Base-by-base conservation (phyloP, 306 rosid genomes). In the Pyrus bretschneideri region DNA sequence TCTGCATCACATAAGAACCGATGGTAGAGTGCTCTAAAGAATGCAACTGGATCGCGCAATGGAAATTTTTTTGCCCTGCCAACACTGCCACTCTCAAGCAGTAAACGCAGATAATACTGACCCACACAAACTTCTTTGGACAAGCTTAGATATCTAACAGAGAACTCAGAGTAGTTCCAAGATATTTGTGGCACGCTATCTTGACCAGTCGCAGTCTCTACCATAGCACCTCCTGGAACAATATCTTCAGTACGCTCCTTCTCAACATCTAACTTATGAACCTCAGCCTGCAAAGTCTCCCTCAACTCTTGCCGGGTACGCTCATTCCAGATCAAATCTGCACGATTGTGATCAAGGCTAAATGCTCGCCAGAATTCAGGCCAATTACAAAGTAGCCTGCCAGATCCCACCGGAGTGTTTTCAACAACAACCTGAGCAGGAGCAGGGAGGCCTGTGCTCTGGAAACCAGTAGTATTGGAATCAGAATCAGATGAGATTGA, bases 351-450 rank as follows among this genome's bases (percentile, higher is more conserved):
- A 83, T 96, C 99, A 68, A 96, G 93, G 83, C 92, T 89, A 86
- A 96, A 96, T 62, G 98, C 98, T 73, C 93, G 82, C 99, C 99
- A 96, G 86, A 96, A 96, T 89, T 92, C 98, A 73, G 96, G 91
- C 99, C 99, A 96, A 79, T 96, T 96, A 82, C 93, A 91, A 44
- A 96, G 87, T 74, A 96, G 86, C 87, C 98, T 90, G 68, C 99
- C 99, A 71, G 98, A 92, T 73, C 99, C 99, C 67, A 96, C 99
- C 60, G 97, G 99, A 45, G 96, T 89, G 79, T 92, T 92, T 85
- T 96, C 97, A 69, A 96, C 93, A 82, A 96, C 98, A 83, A 96
- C 97, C 88, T 96, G 99, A 78, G 99, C 99, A 75, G 99, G 99
- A 85, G 97, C 99, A 64, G 98, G 99, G 86, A 91, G 83, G 69